Base-by-base conservation (phyloP, 768 basidiomycete species). In the Gloeostereum incarnatum region DNA sequence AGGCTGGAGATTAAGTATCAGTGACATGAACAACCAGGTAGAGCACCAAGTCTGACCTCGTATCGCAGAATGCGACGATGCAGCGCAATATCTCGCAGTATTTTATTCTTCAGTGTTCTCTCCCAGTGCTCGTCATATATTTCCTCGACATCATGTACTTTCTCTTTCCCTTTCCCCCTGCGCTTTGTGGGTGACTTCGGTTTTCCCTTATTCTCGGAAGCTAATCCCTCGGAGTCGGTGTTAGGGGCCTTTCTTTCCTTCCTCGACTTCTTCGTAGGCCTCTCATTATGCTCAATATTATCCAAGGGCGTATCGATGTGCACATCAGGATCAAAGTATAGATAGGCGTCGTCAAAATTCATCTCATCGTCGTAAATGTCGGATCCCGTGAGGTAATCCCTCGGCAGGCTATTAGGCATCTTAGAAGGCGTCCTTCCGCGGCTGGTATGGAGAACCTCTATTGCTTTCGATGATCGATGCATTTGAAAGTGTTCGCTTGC, bases 31-130 rank as follows among this genome's bases (percentile, higher is more conserved):
- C 5, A 45, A 35, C 31, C 5, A 39, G 14, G 21, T 20, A 11
- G 17, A 22, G 6, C 14, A 14, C 25, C 22, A 35, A 13, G 16
- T 47, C 66, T 18, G 43, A 78, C 80, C 65, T 85, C 79, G 49
- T 76, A 81, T 19, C 79, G 75, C 45, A 85, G 52, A 42, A 85
- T 66, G 26, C 73, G 70, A 24, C 65, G 51, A 50, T 81, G 59
- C 5, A 85, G 59, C 32, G 57, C 57, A 9, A 49, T 52, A 53
- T 82, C 65, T 35, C 55, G 45, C 3, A 64, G 37, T 38, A 81
- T 71, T 30, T 55, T 56, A 1, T 52, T 53, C 49, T 52, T 66
- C 45, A 80, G 53, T 36, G 49, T 49, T 9, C 48, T 35, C 45
- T 71, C 59, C 65, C 76, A 69, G 20, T 57, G 54, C 20, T 59